These are phyloP conservation scores for Chlorella sp. DNA, from an alignment of 139 green algal genomes.

Conservation along the genomic window DNA sequence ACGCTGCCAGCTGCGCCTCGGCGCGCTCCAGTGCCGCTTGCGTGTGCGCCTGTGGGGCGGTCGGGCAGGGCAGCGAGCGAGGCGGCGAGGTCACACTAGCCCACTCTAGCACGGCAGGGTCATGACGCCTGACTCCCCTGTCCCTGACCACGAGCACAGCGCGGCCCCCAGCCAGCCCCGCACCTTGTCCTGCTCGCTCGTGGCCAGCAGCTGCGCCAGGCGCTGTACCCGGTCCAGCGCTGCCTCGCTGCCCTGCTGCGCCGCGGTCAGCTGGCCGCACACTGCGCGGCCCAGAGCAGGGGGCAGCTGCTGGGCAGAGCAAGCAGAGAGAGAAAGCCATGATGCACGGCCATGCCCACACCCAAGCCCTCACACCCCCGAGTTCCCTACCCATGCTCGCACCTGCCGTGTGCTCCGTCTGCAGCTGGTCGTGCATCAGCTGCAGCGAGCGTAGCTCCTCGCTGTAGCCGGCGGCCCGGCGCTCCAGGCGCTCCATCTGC, in stretches of 20 bases:
- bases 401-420: slow-evolving; percentile 29
- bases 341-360: neutral
- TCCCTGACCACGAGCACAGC: too few relatives aligned
- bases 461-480: neutral
- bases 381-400: too few relatives aligned
- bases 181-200: slow-evolving; percentile 27
- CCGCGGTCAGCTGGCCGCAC: slow-evolving; percentile 28
- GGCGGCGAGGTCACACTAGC: too few relatives aligned
- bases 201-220: slow-evolving; percentile 18
- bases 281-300: neutral
- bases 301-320: neutral
- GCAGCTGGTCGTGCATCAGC: slow-evolving; percentile 17
- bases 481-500: slow-evolving; percentile 17
- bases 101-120: too few relatives aligned
- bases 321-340: neutral
- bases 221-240: slow-evolving; percentile 16
- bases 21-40: too few relatives aligned
- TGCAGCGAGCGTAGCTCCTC: slow-evolving; percentile 18
- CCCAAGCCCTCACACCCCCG: neutral
- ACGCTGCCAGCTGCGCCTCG: too few relatives aligned
- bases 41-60: too few relatives aligned
- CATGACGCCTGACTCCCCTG: too few relatives aligned
- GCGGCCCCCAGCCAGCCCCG: neutral
- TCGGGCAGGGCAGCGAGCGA: too few relatives aligned
- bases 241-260: slow-evolving; percentile 4